Evolutionary conservation across 805 yeast species (phyloP).

Genomic region (Yarrowia yakushimensis): DNA sequence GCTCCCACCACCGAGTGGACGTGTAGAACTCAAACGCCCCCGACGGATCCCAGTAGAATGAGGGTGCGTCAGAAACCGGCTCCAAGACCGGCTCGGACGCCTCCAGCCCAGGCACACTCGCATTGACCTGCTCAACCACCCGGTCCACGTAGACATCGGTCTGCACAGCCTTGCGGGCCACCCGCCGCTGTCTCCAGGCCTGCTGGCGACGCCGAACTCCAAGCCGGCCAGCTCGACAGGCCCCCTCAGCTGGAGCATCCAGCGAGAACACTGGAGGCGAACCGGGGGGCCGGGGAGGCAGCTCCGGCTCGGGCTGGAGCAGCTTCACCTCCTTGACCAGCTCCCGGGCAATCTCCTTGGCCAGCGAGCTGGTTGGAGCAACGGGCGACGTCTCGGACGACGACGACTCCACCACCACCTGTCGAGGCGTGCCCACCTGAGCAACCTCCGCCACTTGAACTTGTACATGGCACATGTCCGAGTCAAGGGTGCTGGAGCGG

Average conservation of each 20-base stretch:
- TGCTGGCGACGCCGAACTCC: constrained; percentile 14
- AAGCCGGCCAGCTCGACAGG: neutral
- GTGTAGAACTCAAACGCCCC: constrained; percentile 1
- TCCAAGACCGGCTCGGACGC: neutral
- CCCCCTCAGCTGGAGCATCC: neutral
- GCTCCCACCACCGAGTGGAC: neutral
- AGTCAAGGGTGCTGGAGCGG: neutral
- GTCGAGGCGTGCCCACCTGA: neutral
- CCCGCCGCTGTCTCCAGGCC: constrained; percentile 20
- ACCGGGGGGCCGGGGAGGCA: neutral
- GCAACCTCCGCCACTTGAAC: neutral
- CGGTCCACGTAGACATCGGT: neutral
- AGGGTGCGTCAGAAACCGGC: neutral
- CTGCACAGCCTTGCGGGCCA: neutral
- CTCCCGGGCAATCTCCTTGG: constrained; percentile 11
- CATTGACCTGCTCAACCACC: neutral
- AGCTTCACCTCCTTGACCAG: constrained; percentile 18
- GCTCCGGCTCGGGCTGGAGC: constrained; percentile 1
- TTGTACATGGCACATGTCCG: neutral
- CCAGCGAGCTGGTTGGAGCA: neutral
- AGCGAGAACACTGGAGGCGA: neutral
- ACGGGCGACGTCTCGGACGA: neutral
- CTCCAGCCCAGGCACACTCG: no score
- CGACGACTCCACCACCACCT: neutral
- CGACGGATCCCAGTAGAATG: constrained; percentile 2